Evolutionary conservation across 768 basidiomycete genomes (phyloP).

Genomic region (Boletus rufocinnamomeus): DNA sequence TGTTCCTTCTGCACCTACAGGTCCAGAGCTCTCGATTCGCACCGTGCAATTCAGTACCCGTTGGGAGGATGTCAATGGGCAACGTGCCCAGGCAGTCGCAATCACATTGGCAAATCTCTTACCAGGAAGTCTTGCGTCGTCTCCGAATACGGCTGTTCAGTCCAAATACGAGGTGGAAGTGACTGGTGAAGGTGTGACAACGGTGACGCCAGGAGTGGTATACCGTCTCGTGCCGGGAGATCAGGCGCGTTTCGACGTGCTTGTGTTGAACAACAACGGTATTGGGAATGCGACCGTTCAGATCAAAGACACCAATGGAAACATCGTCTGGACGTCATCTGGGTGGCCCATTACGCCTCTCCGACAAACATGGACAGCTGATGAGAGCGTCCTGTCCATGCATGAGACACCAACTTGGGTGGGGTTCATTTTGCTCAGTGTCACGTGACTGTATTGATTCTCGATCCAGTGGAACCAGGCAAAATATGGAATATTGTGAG

Average conservation of each 20-base stretch:
- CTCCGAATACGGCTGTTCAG: constrained; percentile 35
- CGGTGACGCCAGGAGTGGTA: constrained; percentile 43
- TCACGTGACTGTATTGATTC: neutral
- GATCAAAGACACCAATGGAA: constrained; percentile 39
- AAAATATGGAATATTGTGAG: constrained; percentile 55
- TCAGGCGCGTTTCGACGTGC: constrained; percentile 50
- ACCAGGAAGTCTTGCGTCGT: constrained; percentile 33
- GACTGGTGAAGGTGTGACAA: constrained; percentile 41
- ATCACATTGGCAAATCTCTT: constrained; percentile 55
- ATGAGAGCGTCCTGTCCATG: constrained; percentile 37
- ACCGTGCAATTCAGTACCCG: constrained; percentile 46
- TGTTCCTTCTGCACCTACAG: constrained; percentile 26
- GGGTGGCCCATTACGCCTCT: constrained; percentile 44
- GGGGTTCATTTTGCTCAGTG: constrained; percentile 9
- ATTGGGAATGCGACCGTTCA: constrained; percentile 33
- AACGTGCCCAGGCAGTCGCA: constrained; percentile 49
- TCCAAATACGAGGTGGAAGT: constrained; percentile 40
- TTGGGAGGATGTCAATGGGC: constrained; percentile 43
- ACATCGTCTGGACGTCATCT: constrained; percentile 35
- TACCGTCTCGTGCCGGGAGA: constrained; percentile 52
- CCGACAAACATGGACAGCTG: constrained; percentile 42
- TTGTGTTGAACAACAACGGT: constrained; percentile 39
- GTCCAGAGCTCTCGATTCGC: constrained; percentile 42
- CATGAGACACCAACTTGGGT: constrained; percentile 62
- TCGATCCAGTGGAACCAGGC: constrained; percentile 46